A percentile compares a stretch with the other conserved stretches of the same genome.
Evolutionary conservation across 257 asterid genomes (phyloP).

Genomic region (Avicennia marina): DNA sequence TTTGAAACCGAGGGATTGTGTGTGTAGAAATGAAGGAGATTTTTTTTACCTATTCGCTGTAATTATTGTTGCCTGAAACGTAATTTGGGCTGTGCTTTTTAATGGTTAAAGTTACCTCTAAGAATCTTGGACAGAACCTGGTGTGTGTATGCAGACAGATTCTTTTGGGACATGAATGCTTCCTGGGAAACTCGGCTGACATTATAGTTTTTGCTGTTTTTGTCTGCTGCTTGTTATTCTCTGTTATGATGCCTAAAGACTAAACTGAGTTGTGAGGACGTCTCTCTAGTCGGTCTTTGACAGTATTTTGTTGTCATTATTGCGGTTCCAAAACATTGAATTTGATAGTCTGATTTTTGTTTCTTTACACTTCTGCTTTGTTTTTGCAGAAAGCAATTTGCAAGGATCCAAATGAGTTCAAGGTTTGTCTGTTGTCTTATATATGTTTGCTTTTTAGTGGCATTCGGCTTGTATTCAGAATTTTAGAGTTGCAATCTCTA

Average conservation of each 20-base stretch:
- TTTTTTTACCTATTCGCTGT: too few relatives aligned
- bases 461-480: not conserved
- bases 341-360: constrained; percentile 11
- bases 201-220: not conserved
- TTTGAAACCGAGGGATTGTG: too few relatives aligned
- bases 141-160: not conserved
- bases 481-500: constrained; percentile 5
- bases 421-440: constrained; percentile 44
- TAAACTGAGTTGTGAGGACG: not conserved
- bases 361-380: constrained; percentile 10
- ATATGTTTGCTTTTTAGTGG: constrained; percentile 1
- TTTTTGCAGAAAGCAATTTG: constrained; percentile 72
- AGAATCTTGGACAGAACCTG: too few relatives aligned
- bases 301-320: not conserved
- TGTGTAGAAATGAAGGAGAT: too few relatives aligned
- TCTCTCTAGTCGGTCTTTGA: not conserved
- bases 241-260: not conserved
- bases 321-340: not conserved
- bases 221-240: not conserved
- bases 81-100: too few relatives aligned
- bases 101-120: too few relatives aligned
- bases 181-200: not conserved
- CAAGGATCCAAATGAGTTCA: constrained; percentile 67
- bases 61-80: too few relatives aligned
- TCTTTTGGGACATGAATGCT: not conserved